phyloP scores from a whole-genome alignment of 441 rosid genomes.

The Kokia cookei region DNA sequence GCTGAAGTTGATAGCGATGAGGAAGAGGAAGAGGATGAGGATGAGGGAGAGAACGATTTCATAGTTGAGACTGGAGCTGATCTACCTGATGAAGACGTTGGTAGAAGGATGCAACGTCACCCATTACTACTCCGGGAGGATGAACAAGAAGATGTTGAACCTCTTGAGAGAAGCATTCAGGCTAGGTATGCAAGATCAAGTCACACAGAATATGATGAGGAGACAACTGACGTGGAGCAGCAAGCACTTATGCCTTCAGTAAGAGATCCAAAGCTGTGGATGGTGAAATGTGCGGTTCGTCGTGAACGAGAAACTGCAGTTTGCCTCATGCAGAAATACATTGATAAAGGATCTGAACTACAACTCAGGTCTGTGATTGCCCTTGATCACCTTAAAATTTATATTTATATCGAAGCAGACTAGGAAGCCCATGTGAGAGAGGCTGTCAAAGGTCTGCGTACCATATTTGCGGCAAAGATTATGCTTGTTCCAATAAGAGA shows the following conservation, averaged over 20 bases:
- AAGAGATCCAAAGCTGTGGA: background rate
- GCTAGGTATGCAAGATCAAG: constrained; percentile 66
- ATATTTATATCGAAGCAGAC: constrained; percentile 85
- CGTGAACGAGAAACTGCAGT: background rate
- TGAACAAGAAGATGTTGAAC: background rate
- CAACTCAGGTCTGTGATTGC: background rate
- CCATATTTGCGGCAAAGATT: constrained; percentile 16
- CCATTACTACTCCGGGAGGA: background rate
- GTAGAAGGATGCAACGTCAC: background rate
- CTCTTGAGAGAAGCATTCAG: constrained; percentile 14
- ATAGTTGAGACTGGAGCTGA: background rate
- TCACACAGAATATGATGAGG: constrained; percentile 83
- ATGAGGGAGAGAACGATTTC: constrained; percentile 35
- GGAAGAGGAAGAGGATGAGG: constrained; percentile 28
- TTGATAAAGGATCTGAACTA: background rate
- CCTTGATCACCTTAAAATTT: constrained; percentile 81
- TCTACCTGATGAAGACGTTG: background rate
- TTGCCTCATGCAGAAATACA: background rate
- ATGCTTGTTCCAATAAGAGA: background rate
- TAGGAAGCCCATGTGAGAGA: constrained; percentile 96
- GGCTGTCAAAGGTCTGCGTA: constrained; percentile 89
- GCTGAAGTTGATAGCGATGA: constrained; percentile 74
- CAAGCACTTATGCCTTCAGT: constrained; percentile 86
- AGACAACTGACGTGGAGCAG: constrained; percentile 89
- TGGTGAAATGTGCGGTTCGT: background rate